Base-by-base conservation (phyloP, 495 filamentous ascomycete genomes). In the Elaphomyces granulatus region DNA sequence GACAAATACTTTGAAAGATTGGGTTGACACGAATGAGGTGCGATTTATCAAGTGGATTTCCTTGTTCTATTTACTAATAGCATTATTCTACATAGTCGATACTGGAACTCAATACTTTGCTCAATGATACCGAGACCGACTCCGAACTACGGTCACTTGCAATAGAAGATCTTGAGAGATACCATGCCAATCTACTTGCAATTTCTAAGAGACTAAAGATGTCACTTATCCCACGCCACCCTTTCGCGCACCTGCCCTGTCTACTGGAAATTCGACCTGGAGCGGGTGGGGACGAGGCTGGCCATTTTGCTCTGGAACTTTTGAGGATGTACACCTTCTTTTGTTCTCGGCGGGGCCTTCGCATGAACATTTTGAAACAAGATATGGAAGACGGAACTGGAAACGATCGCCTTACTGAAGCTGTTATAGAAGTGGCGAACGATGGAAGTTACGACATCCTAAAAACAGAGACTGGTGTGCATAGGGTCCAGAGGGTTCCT, bases 231-330 rank as follows among this genome's bases (percentile, higher is more conserved):
- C 88, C 88, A 4, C 72, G 74, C 36, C 87, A 98, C 52, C 88
- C 92, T 3, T 98, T 96, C 53, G 84, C 84, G n/a, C 71, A 85
- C 41, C 75, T 98, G 47, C 83, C 86, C 32, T 94, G 88, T 47
- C 66, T 98, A 28, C 56, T 98, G 28, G 90, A 98, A 58, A 81
- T 98, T 26, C 75, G 86, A 2, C 90, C 90, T 4, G 90, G 90
- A 2, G 86, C 84, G n/a, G 90, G 90, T 32, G 90, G 90, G 12
- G 77, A 80, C 43, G 90, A 98, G 56, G 88, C 88, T 2, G 79
- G 80, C 9, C 68, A 93, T 41, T 98, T 98, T 47, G 85, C 87
- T 26, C 78, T 75, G 33, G 78, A 94, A 46, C 61, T 98, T 21
- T 69, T 94, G 37, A 72, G 75, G 45, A 95, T 98, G 90, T 98